phyloP scores from a whole-genome alignment of 2,329 filamentous ascomycete species.

The Colletotrichum spaethianum region DNA sequence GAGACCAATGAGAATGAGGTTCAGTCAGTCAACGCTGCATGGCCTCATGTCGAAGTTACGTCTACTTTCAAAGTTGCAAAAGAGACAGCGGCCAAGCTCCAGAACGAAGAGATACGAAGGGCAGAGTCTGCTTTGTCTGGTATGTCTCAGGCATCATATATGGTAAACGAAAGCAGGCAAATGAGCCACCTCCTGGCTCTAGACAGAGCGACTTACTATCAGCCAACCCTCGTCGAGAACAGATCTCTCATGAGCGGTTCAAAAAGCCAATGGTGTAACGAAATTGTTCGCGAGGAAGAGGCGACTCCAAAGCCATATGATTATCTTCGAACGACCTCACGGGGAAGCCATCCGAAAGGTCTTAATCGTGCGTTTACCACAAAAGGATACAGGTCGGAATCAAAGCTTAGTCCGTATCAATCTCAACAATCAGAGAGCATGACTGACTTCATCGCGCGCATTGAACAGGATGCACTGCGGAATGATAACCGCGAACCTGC shows the following conservation, averaged over 20 bases:
- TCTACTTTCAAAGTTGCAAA: background rate
- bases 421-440: constrained; percentile 45
- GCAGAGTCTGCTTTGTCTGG: background rate
- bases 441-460: constrained; percentile 52
- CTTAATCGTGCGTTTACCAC: background rate
- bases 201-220: too few relatives aligned
- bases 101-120: background rate
- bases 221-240: background rate
- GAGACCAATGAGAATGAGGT: background rate
- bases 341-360: background rate
- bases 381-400: constrained; percentile 23
- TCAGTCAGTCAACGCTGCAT: background rate
- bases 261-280: too few relatives aligned
- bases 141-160: background rate
- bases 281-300: background rate
- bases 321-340: background rate
- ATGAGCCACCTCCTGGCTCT: background rate
- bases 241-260: background rate
- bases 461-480: constrained; percentile 48
- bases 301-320: background rate
- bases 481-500: background rate
- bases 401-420: constrained; percentile 16
- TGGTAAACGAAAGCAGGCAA: background rate
- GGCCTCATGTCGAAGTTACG: background rate
- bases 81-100: background rate